phyloP scores from a whole-genome alignment of 1,284 basidiomycete genomes.

The Tausonia pullulans region DNA sequence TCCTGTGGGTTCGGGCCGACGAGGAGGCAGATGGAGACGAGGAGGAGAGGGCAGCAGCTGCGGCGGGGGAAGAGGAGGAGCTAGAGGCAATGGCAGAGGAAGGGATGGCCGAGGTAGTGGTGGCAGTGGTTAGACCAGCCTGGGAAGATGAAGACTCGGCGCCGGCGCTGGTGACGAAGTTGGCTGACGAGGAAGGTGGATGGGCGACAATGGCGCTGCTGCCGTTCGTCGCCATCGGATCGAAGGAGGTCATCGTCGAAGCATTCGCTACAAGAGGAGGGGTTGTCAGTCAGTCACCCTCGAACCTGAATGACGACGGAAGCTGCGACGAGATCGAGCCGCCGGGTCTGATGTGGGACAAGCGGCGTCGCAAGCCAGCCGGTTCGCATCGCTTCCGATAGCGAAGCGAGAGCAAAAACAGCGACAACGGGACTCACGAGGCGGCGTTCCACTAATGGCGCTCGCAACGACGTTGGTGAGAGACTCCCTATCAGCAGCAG shows the following conservation, averaged over 20 bases:
- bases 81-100: neutral
- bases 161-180: neutral
- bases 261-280: too few species aligned
- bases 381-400: neutral
- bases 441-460: neutral
- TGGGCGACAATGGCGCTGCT: too few species aligned
- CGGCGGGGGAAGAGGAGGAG: neutral
- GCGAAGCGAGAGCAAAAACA: neutral
- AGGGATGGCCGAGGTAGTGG: neutral
- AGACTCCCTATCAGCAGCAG: neutral
- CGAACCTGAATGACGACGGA: neutral
- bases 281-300: too few species aligned
- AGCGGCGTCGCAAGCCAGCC: neutral
- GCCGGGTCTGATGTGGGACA: neutral
- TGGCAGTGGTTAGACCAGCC: neutral
- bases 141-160: neutral
- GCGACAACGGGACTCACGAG: neutral
- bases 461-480: neutral
- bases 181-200: neutral
- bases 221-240: too few species aligned
- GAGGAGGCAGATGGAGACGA: slow-evolving; percentile 3
- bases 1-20: slow-evolving; percentile 33
- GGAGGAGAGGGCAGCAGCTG: neutral
- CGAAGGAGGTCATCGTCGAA: too few species aligned
- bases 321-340: neutral